Base-by-base conservation (phyloP, 139 green algal species). In the Picochlorum sp. region DNA sequence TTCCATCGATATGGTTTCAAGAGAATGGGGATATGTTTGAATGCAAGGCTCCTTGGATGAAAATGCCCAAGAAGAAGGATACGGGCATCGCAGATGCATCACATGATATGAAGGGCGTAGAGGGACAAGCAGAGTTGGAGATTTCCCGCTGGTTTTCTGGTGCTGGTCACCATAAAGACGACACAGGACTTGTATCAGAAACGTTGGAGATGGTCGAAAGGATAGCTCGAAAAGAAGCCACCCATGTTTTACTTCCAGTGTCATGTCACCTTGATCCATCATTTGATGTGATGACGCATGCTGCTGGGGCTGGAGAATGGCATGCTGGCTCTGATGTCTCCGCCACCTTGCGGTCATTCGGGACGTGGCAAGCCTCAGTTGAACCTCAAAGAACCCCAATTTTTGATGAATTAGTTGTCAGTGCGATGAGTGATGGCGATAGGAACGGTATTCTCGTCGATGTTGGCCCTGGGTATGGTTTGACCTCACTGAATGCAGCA, bases 401-500 rank as follows among this genome's bases (percentile, higher is more conserved):
- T n/a, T 74, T 89, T 28, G 75, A 77, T 10, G 87, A 95, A n/a
- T 86, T 79, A 3, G 65, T 95, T 16, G 74, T 91, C 2, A 88
- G 87, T 16, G 73, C 77, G 1, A 24, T 55, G n/a, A 41, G 34
- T 41, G 34, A 41, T 41, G 23, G 21, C 26, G 13, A 30, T n/a
- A 23, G 18, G 20, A 21, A n/a, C 23, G 26, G 68, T 16, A 61
- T 82, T 26, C 63, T 94, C 18, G 57, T 94, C 38, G 88, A 95
- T 62, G 71, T 95, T 14, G 86, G 85, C 0, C 85, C 88, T 13
- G 88, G 87, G 4, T 72, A 75, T 49, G 88, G 88, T 49, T 78
- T 90, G 45, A 83, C 90, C 60, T 82, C 77, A 8, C 66, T 95
- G 49, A 86, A 85, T 7, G 88, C 87, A 10, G 88, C 88, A 6